These are phyloP conservation scores for Aethionema arabicum DNA, from an alignment of 345 rosid genomes.

Conservation along the genomic window DNA sequence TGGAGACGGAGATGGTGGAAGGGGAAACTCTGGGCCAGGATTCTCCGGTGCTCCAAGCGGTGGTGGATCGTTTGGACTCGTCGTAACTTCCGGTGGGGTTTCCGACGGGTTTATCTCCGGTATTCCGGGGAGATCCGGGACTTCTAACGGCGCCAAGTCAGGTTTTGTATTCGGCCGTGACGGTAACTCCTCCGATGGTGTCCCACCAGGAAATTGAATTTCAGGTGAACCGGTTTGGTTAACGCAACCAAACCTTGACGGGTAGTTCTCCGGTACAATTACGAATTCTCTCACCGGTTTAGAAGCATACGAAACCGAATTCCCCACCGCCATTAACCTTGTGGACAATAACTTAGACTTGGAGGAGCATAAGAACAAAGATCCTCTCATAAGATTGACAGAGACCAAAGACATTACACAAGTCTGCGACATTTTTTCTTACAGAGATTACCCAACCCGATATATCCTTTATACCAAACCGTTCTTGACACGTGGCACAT, in stretches of 20 bases:
- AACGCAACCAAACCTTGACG: slow-evolving; percentile 3
- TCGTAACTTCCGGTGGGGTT: slow-evolving; percentile 27
- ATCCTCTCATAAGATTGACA: slow-evolving; percentile 17
- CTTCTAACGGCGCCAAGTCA: slow-evolving; percentile 22
- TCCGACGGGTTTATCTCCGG: slow-evolving; percentile 28
- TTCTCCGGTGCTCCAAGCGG: slow-evolving; percentile 24
- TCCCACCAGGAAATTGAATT: slow-evolving; percentile 28
- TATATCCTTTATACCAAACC: background rate
- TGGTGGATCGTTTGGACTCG: slow-evolving; percentile 30
- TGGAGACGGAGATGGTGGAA: slow-evolving; percentile 33
- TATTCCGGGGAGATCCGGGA: slow-evolving; percentile 29
- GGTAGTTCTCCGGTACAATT: background rate
- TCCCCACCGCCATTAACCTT: slow-evolving; percentile 3
- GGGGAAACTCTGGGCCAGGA: slow-evolving; percentile 27
- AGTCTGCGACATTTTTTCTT: slow-evolving; percentile 9
- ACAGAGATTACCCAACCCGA: background rate
- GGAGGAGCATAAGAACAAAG: slow-evolving; percentile 16
- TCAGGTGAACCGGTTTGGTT: slow-evolving; percentile 35
- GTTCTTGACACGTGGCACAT: slow-evolving; percentile 8
- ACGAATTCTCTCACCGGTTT: slow-evolving; percentile 14
- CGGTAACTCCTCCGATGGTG: slow-evolving; percentile 31
- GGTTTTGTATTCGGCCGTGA: slow-evolving; percentile 32
- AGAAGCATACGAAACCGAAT: slow-evolving; percentile 10
- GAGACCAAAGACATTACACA: slow-evolving; percentile 30
- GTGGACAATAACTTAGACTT: slow-evolving; percentile 26